Conservation (phyloP, 768 basidiomycete species). For the Suillus bovinus region DNA sequence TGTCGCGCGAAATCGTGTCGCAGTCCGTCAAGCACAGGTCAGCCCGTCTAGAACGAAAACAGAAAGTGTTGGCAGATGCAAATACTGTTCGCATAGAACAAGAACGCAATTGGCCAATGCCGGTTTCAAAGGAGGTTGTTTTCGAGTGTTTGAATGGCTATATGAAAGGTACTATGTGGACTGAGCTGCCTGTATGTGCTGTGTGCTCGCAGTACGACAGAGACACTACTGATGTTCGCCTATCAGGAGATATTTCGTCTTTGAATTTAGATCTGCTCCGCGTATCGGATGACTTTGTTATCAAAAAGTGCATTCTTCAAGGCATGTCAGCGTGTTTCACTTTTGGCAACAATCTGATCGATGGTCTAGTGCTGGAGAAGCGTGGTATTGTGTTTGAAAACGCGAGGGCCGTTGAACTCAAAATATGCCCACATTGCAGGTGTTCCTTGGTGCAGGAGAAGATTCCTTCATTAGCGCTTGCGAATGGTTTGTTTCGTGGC, state of each 20-base stretch:
- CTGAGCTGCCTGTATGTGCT: neutral
- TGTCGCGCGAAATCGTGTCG: no score
- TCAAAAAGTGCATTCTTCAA: neutral
- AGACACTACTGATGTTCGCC: neutral
- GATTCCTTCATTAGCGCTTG: no score
- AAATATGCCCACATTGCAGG: no score
- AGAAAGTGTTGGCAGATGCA: no score
- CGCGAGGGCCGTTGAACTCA: no score
- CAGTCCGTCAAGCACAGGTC: no score
- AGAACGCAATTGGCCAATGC: neutral
- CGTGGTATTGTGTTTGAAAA: neutral
- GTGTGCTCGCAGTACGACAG: neutral
- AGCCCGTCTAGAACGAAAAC: no score
- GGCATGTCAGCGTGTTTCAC: conserved; percentile 1
- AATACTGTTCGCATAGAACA: no score
- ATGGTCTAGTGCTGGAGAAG: conserved; percentile 1
- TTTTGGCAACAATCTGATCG: neutral
- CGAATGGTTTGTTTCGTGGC: no score
- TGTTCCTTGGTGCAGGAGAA: no score
- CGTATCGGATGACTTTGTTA: neutral
- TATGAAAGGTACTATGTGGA: neutral
- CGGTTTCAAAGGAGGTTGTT: neutral
- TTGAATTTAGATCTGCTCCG: neutral
- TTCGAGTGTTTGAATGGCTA: neutral
- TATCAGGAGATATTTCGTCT: neutral